A percentile compares a stretch with the other conserved stretches of the same genome.
These are phyloP conservation scores for Paecilomyces formosus DNA, from an alignment of 2,329 filamentous ascomycete genomes.

Conservation along the genomic window DNA sequence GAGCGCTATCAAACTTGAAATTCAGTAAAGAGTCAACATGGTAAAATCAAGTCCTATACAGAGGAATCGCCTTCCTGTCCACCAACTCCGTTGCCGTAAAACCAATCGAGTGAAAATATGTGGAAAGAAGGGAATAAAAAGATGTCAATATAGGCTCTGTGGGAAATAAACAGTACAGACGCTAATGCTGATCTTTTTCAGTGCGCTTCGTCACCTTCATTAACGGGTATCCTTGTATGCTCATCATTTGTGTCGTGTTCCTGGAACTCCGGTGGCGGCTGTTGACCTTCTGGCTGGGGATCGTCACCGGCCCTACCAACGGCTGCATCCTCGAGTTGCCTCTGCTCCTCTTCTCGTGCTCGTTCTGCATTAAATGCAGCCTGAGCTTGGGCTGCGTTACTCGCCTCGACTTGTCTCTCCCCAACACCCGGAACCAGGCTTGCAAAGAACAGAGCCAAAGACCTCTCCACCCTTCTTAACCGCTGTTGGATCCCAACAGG, in stretches of 20 bases:
- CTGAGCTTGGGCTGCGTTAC: slow-evolving; percentile 46
- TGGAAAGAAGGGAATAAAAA: background rate
- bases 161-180: background rate
- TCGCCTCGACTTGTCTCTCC: slow-evolving; percentile 52
- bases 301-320: slow-evolving; percentile 4
- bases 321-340: slow-evolving; percentile 3
- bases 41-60: background rate
- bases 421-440: slow-evolving; percentile 56
- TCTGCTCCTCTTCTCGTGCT: slow-evolving; percentile 17
- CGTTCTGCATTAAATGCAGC: slow-evolving; percentile 24
- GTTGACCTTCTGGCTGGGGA: slow-evolving; percentile 7
- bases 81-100: background rate
- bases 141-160: background rate
- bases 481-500: slow-evolving; percentile 14
- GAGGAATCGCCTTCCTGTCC: background rate
- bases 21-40: background rate
- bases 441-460: slow-evolving; percentile 54
- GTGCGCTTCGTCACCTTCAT: background rate
- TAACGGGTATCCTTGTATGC: background rate
- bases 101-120: background rate
- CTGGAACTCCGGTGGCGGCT: background rate
- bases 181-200: background rate
- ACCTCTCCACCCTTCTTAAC: slow-evolving; percentile 46
- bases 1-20: background rate
- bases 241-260: background rate